Percentiles rank a stretch among this genome's conserved stretches.
Conservation (phyloP, 1,139 yeast species). For the Kurtzmaniella quercitrusa region DNA sequence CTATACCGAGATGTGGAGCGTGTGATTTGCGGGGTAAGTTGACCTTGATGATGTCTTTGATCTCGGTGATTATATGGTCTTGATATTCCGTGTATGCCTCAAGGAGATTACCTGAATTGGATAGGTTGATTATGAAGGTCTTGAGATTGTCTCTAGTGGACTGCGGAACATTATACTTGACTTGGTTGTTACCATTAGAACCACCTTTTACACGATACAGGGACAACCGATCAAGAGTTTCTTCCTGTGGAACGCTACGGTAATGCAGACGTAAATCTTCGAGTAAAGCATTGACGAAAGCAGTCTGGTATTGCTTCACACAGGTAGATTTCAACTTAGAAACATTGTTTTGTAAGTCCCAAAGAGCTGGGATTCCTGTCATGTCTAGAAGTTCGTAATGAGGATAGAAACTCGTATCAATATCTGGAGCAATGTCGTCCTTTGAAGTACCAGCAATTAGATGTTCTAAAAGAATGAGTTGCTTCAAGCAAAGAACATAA, state of each 20-base stretch:
- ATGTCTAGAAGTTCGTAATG: slow-evolving; percentile 49
- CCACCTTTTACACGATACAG: slow-evolving; percentile 21
- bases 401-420: slow-evolving; percentile 22
- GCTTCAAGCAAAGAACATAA: slow-evolving; percentile 41
- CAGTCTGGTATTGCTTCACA: slow-evolving; percentile 61
- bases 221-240: slow-evolving; percentile 50
- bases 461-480: slow-evolving; percentile 52
- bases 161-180: slow-evolving; percentile 26
- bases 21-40: slow-evolving; percentile 47
- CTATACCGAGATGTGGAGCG: neutral
- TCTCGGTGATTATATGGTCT: slow-evolving; percentile 61
- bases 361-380: slow-evolving; percentile 54
- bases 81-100: slow-evolving; percentile 66
- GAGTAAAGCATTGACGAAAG: slow-evolving; percentile 52
- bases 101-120: slow-evolving; percentile 59
- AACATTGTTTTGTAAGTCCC: slow-evolving; percentile 48
- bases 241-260: slow-evolving; percentile 41
- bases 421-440: slow-evolving; percentile 19
- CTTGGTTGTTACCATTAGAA: slow-evolving; percentile 14
- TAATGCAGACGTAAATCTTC: slow-evolving; percentile 60
- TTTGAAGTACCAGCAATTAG: slow-evolving; percentile 49
- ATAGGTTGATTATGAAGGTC: slow-evolving; percentile 49
- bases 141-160: slow-evolving; percentile 36
- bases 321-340: slow-evolving; percentile 51
- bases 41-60: slow-evolving; percentile 66